Evolutionary conservation across 371 early-diverging fungal genomes (phyloP).

Genomic region (Dentiscutata heterogama): DNA sequence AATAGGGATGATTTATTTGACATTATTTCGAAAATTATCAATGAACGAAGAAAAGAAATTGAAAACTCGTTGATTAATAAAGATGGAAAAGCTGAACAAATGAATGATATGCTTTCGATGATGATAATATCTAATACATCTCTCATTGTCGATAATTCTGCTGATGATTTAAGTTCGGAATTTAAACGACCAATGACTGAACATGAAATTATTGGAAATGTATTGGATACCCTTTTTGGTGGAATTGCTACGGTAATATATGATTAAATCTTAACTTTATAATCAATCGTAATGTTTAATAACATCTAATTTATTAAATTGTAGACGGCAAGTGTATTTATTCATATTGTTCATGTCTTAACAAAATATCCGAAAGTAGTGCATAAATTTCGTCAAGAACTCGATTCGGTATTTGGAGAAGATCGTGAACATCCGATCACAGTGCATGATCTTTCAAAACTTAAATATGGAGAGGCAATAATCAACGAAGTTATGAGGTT

Average conservation of each 20-base stretch:
- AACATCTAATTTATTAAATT: too few relatives aligned
- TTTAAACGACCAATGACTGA: constrained; percentile 18
- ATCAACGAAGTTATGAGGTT: constrained; percentile 4
- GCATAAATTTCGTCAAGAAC: background rate
- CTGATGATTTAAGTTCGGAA: background rate
- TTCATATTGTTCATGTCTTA: background rate
- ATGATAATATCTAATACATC: constrained; percentile 17
- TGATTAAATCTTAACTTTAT: background rate
- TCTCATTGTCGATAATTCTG: background rate
- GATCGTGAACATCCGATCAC: background rate
- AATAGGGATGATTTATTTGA: constrained; percentile 8
- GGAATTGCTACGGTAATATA: constrained; percentile 10
- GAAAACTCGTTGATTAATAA: background rate
- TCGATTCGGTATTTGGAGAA: constrained; percentile 19
- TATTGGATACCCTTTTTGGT: background rate
- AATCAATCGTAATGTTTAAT: too few relatives aligned
- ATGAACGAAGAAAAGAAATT: constrained; percentile 37
- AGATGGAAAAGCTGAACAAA: too few relatives aligned
- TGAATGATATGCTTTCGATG: background rate
- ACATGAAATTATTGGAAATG: constrained; percentile 14
- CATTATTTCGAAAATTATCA: background rate
- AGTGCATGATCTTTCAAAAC: background rate
- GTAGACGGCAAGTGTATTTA: background rate
- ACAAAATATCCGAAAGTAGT: background rate
- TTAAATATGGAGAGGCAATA: constrained; percentile 28